Base-by-base conservation (phyloP, 495 filamentous ascomycete genomes). In the Podospora fimiseda region DNA sequence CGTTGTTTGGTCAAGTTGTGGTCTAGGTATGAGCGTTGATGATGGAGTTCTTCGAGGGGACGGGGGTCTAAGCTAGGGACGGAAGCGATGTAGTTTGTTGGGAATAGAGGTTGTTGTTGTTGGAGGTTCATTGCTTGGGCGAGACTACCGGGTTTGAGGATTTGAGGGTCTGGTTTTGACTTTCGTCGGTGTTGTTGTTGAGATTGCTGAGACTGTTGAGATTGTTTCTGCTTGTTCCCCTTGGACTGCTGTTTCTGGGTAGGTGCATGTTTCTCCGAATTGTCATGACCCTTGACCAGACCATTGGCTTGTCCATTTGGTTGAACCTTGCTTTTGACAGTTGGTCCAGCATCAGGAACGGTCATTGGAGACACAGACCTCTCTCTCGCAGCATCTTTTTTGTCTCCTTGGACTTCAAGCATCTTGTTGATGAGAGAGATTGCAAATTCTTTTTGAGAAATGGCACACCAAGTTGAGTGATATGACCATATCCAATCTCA, bases 21-120 rank as follows among this genome's bases (percentile, higher is more conserved):
- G 1, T 69, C 37, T 11, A 77, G 72, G 53, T 72, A 74, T 1
- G 60, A 18, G 1, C 66, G 61, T 50, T 80, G 74, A 8, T 56
- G 51, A 48, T 74, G 59, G 1, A 76, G 58, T 8, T 72, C 65
- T 9, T 59, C 51, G 27, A 74, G 60, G 1, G 69, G 59, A 6
- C 67, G 64, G 14, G 69, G 64, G 20, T 59, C 48, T 16, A 68
- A 47, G 33, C 48, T 47, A 16, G 63, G 58, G 14, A 46, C 52
- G 1, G 47, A 37, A 3, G 23, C 41, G n/a, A 22, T 20, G 33
- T 40, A 57, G 24, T 3, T 52, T 43, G 41, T 21, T 18, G 41
- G 41, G 21, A 18, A 20, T 19, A 3, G 7, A 8, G 7, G 41
- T 21, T 20, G 7, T 43, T 47, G 43, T 14, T 47, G 18, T n/a